Evolutionary conservation across 139 green algal genomes (phyloP).

Genomic region (Micractinium sp.): DNA sequence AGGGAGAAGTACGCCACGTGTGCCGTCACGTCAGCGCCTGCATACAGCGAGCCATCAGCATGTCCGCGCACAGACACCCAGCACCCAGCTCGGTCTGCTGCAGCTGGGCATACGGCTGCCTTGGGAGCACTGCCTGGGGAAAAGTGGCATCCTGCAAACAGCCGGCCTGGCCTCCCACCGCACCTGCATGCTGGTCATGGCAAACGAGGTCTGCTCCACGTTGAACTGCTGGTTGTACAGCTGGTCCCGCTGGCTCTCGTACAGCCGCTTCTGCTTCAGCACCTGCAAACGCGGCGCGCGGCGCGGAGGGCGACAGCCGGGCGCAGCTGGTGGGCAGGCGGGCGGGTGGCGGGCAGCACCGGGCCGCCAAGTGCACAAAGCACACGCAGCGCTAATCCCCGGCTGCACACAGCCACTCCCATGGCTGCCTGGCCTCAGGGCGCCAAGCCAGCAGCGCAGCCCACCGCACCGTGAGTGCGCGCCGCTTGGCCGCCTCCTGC

Average conservation of each 20-base stretch:
- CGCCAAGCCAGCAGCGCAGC: no score
- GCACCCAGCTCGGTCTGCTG: not conserved
- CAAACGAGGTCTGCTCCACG: slow-evolving; percentile 88
- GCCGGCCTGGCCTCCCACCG: not conserved
- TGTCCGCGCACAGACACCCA: not conserved
- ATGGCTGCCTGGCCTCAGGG: no score
- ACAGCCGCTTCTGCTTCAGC: slow-evolving; percentile 96
- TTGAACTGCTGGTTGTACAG: slow-evolving; percentile 97
- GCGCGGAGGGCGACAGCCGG: not conserved
- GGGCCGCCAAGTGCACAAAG: not conserved
- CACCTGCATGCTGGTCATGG: slow-evolving; percentile 51
- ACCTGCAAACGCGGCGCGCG: slow-evolving; percentile 56
- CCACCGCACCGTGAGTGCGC: slow-evolving; percentile 74
- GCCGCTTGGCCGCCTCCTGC: slow-evolving; percentile 90
- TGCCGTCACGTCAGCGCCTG: no score
- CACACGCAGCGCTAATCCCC: not conserved
- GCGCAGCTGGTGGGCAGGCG: not conserved
- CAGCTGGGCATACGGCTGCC: no score
- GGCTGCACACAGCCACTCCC: no score
- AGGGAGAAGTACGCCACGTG: not conserved
- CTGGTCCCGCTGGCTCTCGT: slow-evolving; percentile 94
- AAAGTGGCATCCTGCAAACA: no score
- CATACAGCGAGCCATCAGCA: not conserved
- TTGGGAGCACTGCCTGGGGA: no score
- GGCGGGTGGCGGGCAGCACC: not conserved